These are phyloP conservation scores for Mycocentrospora acerina DNA, from an alignment of 2,329 filamentous ascomycete species.

Conservation along the genomic window DNA sequence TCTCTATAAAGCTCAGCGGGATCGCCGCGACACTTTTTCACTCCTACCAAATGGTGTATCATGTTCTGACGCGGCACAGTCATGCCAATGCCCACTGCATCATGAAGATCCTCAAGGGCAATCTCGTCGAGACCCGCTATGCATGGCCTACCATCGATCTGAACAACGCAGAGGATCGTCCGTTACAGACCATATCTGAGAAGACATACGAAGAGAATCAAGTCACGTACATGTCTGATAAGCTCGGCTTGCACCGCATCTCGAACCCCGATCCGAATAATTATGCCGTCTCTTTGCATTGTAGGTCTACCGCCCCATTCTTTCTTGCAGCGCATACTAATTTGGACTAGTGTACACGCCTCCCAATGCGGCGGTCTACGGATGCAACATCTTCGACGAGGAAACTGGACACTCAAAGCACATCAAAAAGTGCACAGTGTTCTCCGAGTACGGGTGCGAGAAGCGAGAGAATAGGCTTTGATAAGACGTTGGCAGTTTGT, in stretches of 20 bases:
- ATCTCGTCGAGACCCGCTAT: slow-evolving; percentile 79
- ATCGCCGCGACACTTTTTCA: background rate
- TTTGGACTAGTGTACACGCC: slow-evolving; percentile 69
- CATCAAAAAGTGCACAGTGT: slow-evolving; percentile 32
- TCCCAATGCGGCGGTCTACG: slow-evolving; percentile 80
- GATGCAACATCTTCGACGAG: slow-evolving; percentile 80
- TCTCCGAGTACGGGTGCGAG: slow-evolving; percentile 34
- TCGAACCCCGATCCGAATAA: slow-evolving; percentile 70
- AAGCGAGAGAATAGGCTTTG: slow-evolving; percentile 1
- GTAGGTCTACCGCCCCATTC: slow-evolving; percentile 46
- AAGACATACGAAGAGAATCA: slow-evolving; percentile 69
- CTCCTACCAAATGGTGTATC: background rate
- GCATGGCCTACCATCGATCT: slow-evolving; percentile 62
- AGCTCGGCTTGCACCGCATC: slow-evolving; percentile 82
- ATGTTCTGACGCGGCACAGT: slow-evolving; percentile 18
- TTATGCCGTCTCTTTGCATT: slow-evolving; percentile 81
- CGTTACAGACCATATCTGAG: slow-evolving; percentile 66
- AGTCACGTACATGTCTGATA: slow-evolving; percentile 88
- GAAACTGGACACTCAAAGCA: slow-evolving; percentile 59
- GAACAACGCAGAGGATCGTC: slow-evolving; percentile 50
- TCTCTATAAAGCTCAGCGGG: background rate
- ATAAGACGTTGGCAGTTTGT: background rate
- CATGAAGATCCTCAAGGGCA: slow-evolving; percentile 83
- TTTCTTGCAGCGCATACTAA: slow-evolving; percentile 4
- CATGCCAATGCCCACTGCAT: slow-evolving; percentile 79